Percentiles rank a stretch among this genome's conserved stretches.
phyloP scores from a whole-genome alignment of 768 basidiomycete species.

The Lactifluus echinatus region DNA sequence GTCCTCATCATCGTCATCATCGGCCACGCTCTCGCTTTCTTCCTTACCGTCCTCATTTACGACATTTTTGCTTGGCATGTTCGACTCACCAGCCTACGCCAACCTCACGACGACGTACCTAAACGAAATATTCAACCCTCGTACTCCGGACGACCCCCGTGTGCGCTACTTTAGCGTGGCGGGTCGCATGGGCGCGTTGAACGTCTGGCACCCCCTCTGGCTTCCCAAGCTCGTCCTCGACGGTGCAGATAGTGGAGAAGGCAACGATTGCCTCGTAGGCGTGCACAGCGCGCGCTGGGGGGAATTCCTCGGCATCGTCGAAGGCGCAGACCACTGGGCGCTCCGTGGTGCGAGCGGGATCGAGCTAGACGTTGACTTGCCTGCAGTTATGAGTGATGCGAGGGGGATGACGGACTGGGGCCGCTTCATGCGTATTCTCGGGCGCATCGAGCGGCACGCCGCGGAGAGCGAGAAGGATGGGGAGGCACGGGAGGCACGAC shows the following conservation, averaged over 20 bases:
- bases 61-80: constrained; percentile 73
- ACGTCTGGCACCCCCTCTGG: constrained; percentile 93
- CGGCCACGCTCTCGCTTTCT: constrained; percentile 39
- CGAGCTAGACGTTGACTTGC: constrained; percentile 54
- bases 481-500: neutral
- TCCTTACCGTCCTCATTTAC: constrained; percentile 78
- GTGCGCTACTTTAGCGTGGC: constrained; percentile 93
- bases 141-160: constrained; percentile 64
- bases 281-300: constrained; percentile 95
- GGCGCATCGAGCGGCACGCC: constrained; percentile 27
- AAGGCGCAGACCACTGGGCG: constrained; percentile 95
- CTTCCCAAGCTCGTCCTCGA: constrained; percentile 92
- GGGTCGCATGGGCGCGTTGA: constrained; percentile 56
- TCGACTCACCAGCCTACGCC: constrained; percentile 95
- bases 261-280: constrained; percentile 89
- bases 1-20: constrained; percentile 13
- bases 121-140: constrained; percentile 71
- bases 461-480: constrained; percentile 16
- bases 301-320: constrained; percentile 84
- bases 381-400: constrained; percentile 40
- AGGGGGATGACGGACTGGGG: constrained; percentile 49
- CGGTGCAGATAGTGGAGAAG: constrained; percentile 65
- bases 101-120: constrained; percentile 85
- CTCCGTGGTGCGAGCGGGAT: constrained; percentile 81
- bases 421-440: constrained; percentile 42